Percentiles rank a stretch among this genome's conserved stretches.
Evolutionary conservation across 2,329 filamentous ascomycete genomes (phyloP).

Genomic region (Drechslerella coelobrocha): DNA sequence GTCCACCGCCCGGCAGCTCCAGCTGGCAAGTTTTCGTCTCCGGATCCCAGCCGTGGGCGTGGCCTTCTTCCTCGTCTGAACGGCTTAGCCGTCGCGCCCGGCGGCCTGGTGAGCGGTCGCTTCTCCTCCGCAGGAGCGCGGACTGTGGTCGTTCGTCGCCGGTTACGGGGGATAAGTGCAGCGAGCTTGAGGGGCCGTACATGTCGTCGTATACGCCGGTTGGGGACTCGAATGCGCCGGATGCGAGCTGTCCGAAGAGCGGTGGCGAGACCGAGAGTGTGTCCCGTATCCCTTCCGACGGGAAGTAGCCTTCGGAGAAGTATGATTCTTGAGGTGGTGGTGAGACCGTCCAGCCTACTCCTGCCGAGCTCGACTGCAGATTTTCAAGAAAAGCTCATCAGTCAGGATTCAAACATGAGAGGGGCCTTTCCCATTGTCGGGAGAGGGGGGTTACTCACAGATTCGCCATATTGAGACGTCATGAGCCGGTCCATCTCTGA

Average conservation of each 20-base stretch:
- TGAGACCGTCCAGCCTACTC: conserved; percentile 40
- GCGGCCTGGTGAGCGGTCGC: conserved; percentile 40
- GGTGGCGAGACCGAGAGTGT: conserved; percentile 31
- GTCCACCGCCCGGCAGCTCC: conserved; percentile 30
- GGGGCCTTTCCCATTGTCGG: no score
- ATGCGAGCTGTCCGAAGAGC: conserved; percentile 17
- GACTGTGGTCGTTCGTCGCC: conserved; percentile 40
- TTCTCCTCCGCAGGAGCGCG: conserved; percentile 34
- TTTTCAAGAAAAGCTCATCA: neutral
- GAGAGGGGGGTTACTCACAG: conserved; percentile 12
- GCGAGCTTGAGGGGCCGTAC: conserved; percentile 28
- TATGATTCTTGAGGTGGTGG: conserved; percentile 45
- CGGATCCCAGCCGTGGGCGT: conserved; percentile 44
- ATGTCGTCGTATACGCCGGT: conserved; percentile 41
- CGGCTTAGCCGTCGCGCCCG: conserved; percentile 40
- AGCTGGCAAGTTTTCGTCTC: conserved; percentile 31
- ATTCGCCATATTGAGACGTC: conserved; percentile 25
- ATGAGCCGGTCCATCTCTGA: conserved; percentile 47
- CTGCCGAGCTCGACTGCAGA: conserved; percentile 20
- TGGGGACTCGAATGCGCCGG: conserved; percentile 24
- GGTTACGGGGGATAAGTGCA: conserved; percentile 34
- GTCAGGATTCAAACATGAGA: no score
- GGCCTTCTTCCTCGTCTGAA: conserved; percentile 46
- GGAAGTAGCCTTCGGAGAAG: conserved; percentile 41
- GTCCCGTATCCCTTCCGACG: conserved; percentile 24